Evolutionary conservation across 768 basidiomycete species (phyloP).

Genomic region (Tulasnella calospora): DNA sequence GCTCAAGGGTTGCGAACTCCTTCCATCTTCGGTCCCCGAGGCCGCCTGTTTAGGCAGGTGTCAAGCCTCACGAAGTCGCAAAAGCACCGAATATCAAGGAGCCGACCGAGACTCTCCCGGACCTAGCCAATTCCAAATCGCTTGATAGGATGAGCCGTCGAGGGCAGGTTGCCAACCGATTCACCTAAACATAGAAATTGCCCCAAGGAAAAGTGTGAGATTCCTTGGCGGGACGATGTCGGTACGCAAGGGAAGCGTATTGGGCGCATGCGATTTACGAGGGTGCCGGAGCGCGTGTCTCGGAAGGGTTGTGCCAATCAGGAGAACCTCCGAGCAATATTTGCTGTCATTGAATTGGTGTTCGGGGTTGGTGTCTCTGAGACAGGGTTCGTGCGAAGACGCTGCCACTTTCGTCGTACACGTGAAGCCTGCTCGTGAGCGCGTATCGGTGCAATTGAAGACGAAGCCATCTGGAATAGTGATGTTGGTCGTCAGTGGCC

Average conservation of each 20-base stretch:
- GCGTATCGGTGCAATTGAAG: background rate
- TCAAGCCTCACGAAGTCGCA: background rate
- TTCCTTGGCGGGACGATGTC: background rate
- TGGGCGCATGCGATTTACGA: too few relatives aligned
- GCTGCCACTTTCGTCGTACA: background rate
- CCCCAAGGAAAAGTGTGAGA: background rate
- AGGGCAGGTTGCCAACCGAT: background rate
- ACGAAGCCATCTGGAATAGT: background rate
- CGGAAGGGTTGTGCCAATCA: too few relatives aligned
- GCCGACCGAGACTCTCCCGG: background rate
- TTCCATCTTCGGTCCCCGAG: background rate
- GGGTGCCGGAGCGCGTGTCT: too few relatives aligned
- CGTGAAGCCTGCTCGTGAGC: background rate
- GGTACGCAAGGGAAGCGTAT: background rate
- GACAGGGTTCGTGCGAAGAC: background rate
- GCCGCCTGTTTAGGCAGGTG: background rate
- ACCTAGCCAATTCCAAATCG: background rate
- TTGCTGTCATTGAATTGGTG: background rate
- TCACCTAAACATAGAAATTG: background rate
- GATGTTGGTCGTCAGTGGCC: background rate
- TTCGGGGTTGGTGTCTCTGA: background rate
- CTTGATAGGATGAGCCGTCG: background rate
- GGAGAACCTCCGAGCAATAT: too few relatives aligned
- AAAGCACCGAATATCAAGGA: background rate
- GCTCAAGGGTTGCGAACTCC: background rate